Evolutionary conservation across 495 filamentous ascomycete genomes (phyloP), one percentile per base, ranked within the genome.

Genomic region (Clohesyomyces aquaticus): DNA sequence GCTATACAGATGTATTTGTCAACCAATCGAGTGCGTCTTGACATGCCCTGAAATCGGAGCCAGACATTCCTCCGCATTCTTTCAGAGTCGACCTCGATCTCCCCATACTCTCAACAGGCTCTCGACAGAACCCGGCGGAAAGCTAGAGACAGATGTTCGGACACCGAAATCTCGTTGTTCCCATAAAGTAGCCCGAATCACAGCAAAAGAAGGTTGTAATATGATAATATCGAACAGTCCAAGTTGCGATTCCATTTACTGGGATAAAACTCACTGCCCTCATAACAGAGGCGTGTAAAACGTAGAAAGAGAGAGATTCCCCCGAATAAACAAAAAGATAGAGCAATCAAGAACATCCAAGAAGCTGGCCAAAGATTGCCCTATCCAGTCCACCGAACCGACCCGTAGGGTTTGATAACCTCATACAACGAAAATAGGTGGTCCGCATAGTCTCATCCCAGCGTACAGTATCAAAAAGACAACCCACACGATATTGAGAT

Each of bases 381-480:
- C 60, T 4, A 42, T 21, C 25, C n/a, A n/a, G n/a, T 27, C 28
- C 21, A 26, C 52, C n/a, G 41, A 22, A 19, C 27, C 28, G 26
- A 23, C 16, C 9, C 29, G 18, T 48, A n/a, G 54, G n/a, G 22
- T 48, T 16, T 10, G 27, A 16, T 46, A 57, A 54, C 55, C 61
- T 59, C 58, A 65, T 65, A 65, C 66, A 69, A 58, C 23, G 51
- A 52, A 67, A 48, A 53, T 9, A 60, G 60, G 16, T 49, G 55
- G 60, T 59, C 43, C 48, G 55, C 48, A 50, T 61, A 63, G 58
- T 25, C 29, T 70, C 67, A 56, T 70, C 53, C 63, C 67, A 70
- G 67, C 67, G 54, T 70, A 70, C 67, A 70, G 67, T 66, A 63
- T 49, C 56, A 22, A 65, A n/a, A 55, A 64, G 58, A 69, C 62